Evolutionary conservation across 2,329 filamentous ascomycete species (phyloP).

Genomic region (Hirsutella thompsonii): DNA sequence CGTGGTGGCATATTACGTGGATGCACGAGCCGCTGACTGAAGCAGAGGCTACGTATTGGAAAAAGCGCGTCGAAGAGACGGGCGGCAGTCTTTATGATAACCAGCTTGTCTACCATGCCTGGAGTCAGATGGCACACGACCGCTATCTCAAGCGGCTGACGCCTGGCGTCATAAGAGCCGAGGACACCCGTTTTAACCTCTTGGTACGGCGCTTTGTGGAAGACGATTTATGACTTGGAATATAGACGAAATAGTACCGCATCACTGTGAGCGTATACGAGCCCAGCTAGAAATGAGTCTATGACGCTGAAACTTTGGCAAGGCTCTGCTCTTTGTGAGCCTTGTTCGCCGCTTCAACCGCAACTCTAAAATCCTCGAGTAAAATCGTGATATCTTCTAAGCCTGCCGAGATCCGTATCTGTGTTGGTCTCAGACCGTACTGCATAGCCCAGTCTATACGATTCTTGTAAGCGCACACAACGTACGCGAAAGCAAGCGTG

Average conservation of each 20-base stretch:
- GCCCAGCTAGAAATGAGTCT: constrained; percentile 6
- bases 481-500: constrained; percentile 23
- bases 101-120: constrained; percentile 8
- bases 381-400: constrained; percentile 2
- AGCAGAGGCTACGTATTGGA: constrained; percentile 3
- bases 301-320: background rate
- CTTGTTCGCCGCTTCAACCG: background rate
- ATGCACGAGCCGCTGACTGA: constrained; percentile 6
- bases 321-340: background rate
- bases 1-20: constrained; percentile 6
- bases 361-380: background rate
- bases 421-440: constrained; percentile 8
- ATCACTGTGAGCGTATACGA: no score
- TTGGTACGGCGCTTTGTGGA: constrained; percentile 7
- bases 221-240: constrained; percentile 5
- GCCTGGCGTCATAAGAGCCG: constrained; percentile 2
- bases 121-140: constrained; percentile 5
- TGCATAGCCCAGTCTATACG: constrained; percentile 17
- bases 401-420: constrained; percentile 5
- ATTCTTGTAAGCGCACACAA: constrained; percentile 18
- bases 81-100: constrained; percentile 6
- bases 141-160: constrained; percentile 3
- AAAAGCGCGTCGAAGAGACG: constrained; percentile 2
- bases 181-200: constrained; percentile 8
- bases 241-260: no score